Evolutionary conservation across 1,284 basidiomycete species (phyloP), one percentile per base, ranked within the genome.

Genomic region (Chondrostereum purpureum): DNA sequence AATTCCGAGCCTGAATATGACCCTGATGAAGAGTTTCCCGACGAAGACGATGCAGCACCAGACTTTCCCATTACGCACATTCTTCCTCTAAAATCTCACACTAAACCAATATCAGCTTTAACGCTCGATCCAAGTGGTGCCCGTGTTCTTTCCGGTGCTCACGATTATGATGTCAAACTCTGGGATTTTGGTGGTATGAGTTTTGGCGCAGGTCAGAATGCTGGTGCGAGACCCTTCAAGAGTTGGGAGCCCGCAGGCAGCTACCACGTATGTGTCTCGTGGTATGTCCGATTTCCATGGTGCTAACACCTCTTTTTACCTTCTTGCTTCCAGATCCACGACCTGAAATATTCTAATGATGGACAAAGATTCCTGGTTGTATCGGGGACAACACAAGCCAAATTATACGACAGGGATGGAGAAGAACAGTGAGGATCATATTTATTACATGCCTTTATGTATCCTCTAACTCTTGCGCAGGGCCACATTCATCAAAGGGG

Each of bases 181-280:
- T 99, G 94, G 94, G 96, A 99, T 65, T 99, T 99, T 67, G 96
- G 95, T 57, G 96, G 96, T 5, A 99, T 99, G 95, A 88, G 89
- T 56, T 69, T 75, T 52, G 77, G 88, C 57, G 78, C 80, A 63
- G 96, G 96, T 5, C 98, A 99, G 95, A 88, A 89, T 56, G 69
- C 75, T 52, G 77, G 88, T 57, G 78, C 80, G 62, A 88, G 89
- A 61, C 94, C 96, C 12, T 99, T 99, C 78, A 90, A 92, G 67
- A 88, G 79, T 52, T 98, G 90, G 78, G 93, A 99, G 63, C 90
- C 93, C 48, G 83, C 87, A 47, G 92, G 90, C 49, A 89, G 83
- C 54, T 97, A 99, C 66, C 84, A 94, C 68, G 92, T 93, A 59
- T 45, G 86, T 73, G 49, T 45, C 40, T 45, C 41, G 41, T 45